Evolutionary conservation across 768 basidiomycete genomes (phyloP), one percentile per base, ranked within the genome.

Genomic region (Mycena crocata): DNA sequence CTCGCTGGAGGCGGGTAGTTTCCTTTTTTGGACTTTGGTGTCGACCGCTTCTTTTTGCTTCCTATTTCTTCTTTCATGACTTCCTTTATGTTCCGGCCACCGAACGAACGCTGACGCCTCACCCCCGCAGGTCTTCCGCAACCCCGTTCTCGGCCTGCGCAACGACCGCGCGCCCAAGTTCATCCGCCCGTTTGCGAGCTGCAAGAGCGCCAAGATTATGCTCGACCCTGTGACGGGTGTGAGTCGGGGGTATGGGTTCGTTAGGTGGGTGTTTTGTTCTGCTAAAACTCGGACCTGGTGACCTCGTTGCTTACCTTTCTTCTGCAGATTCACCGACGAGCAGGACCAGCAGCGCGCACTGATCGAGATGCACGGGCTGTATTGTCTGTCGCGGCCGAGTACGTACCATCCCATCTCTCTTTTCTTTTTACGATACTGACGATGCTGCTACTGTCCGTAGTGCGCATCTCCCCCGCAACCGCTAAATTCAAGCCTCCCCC

Each of bases 141-240:
- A 96, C 77, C 94, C 94, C 0, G 91, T 94, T 3, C 86, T 94
- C 17, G 93, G 93, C 45, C 85, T 95, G 57, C 87, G 93, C 64
- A 92, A 91, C 74, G 93, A 95, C 75, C 86, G 94, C 62, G 93
- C 93, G 76, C 94, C 94, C 23, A 93, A 93, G 77, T 93, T 94
- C 70, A 94, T 96, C 58, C 86, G 90, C 10, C 93, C 94, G 3
- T 98, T 97, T 80, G 79, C 89, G 39, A 96, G 94, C 76, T 96
- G 95, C 80, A 95, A 95, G 83, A 96, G 94, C 77, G 96, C 96
- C 32, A 96, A 95, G 82, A 97, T 95, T 70, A 96, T 96, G 94
- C 82, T 95, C 51, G 94, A 96, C 77, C 94, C 95, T 2, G 87
- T 91, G 24, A 95, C 94, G 6, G 95, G 95, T 21, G 88, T 95